phyloP scores from a whole-genome alignment of 2,329 filamentous ascomycete species.

The Clonostachys byssicola region DNA sequence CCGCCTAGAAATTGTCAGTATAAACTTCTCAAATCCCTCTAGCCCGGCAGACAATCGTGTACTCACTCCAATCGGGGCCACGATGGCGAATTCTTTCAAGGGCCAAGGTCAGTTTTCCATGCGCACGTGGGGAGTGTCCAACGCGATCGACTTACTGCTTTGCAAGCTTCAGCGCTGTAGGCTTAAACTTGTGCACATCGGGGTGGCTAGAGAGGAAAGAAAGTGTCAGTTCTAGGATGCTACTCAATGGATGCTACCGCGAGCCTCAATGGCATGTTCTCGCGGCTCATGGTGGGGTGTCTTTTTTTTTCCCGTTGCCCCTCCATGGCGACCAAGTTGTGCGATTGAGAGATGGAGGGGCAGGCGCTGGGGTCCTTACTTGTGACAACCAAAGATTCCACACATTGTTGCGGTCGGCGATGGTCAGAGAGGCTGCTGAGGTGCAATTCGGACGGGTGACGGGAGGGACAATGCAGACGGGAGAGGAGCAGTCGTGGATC shows the following conservation, averaged over 20 bases:
- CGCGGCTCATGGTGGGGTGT: conserved; percentile 20
- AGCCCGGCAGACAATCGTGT: background rate
- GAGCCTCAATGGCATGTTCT: background rate
- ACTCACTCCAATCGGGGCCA: conserved; percentile 97
- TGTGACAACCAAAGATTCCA: conserved; percentile 94
- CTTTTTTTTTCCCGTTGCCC: conserved; percentile 13
- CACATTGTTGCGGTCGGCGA: conserved; percentile 63
- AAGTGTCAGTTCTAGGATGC: too few relatives aligned
- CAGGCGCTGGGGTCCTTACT: conserved; percentile 48
- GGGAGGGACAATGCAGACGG: background rate
- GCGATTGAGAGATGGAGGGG: background rate
- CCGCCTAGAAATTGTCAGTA: conserved; percentile 55
- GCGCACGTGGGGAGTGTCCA: background rate
- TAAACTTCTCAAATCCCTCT: too few relatives aligned
- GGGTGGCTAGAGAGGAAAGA: conserved; percentile 58
- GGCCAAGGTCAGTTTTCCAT: background rate
- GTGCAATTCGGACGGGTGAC: background rate
- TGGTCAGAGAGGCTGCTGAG: background rate
- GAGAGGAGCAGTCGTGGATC: background rate
- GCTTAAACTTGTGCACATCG: conserved; percentile 95
- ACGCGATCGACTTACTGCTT: conserved; percentile 67
- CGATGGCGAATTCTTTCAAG: conserved; percentile 77
- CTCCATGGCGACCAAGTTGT: conserved; percentile 9
- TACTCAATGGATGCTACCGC: too few relatives aligned
- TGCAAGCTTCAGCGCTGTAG: conserved; percentile 85